Base-by-base conservation (phyloP, 2,329 filamentous ascomycete species). In the Sporothrix curviconia region DNA sequence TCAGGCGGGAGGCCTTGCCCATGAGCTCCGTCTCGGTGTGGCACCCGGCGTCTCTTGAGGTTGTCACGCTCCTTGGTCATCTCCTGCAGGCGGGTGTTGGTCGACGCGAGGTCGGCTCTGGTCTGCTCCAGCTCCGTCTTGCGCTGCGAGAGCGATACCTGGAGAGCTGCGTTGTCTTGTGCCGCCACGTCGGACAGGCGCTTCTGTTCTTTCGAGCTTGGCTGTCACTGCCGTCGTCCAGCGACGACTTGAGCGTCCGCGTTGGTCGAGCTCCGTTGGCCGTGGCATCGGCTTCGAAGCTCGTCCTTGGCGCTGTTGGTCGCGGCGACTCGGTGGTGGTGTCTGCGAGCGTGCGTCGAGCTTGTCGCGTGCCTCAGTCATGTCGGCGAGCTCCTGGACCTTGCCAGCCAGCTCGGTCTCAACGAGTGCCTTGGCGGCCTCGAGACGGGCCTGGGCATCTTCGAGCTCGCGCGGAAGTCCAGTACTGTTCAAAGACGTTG, bases 401-500 rank as follows among this genome's bases (percentile, higher is more conserved):
- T 63, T 59, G 36, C 63, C 58, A 42, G 65, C 62, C 1, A 69
- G 63, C 3, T 62, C 51, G 1, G 50, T 43, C 46, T 69, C 65
- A 47, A 69, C 64, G 1, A 61, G 63, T 19, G 54, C 39, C 63
- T 67, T 67, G 58, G 66, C 66, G 19, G 60, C 57, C 36, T 62
- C 60, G 8, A 70, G 62, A 36, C 59, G 58, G 8, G 54, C 58
- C 60, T 66, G 65, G 24, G 63, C 59, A 7, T 61, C 63, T 37
- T 71, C 69, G 57, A 70, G 64, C 19, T 69, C 68, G 34, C 66
- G 66, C 12, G 68, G 64, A 55, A 69, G 70, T 62, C 47, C 66
- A 68, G 61, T 71, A 71, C 60, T 70, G 65, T 51, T 71, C 69
- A 19, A 71, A 60, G 5, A 69, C 62, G 22, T 67, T 67, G 40